phyloP scores from a whole-genome alignment of 2,329 filamentous ascomycete genomes.

The Claviceps sp. region DNA sequence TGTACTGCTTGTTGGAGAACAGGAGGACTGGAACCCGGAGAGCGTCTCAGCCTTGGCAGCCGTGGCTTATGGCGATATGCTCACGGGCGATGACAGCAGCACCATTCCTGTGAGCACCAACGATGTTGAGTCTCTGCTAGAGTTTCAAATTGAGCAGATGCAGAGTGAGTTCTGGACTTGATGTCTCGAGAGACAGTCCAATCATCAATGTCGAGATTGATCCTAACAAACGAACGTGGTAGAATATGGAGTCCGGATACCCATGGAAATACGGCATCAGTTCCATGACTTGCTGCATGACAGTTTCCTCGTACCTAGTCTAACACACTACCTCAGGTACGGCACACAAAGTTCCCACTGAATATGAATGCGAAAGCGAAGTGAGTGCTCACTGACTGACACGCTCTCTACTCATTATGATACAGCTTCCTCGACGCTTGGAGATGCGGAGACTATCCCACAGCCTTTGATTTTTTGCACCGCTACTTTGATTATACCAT shows the following conservation, averaged over 20 bases:
- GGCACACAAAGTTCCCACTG: neutral
- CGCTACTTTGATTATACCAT: conserved; percentile 96
- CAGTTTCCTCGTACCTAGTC: conserved; percentile 53
- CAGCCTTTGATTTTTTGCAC: conserved; percentile 81
- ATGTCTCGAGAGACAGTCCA: neutral
- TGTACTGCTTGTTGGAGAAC: conserved; percentile 36
- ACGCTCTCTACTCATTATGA: conserved; percentile 2
- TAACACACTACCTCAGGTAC: conserved; percentile 63
- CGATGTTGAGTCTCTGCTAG: conserved; percentile 67
- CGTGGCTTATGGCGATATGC: conserved; percentile 39
- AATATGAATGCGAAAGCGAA: neutral
- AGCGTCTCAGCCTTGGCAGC: conserved; percentile 31
- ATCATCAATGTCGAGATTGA: too few relatives aligned
- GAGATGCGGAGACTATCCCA: conserved; percentile 79
- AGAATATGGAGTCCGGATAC: conserved; percentile 68
- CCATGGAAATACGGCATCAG: conserved; percentile 56
- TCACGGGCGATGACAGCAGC: conserved; percentile 26
- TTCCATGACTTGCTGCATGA: conserved; percentile 56
- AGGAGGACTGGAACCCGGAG: conserved; percentile 34
- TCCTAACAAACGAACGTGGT: neutral
- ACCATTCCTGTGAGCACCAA: conserved; percentile 52
- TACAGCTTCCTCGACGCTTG: conserved; percentile 77
- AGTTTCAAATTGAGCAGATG: conserved; percentile 79
- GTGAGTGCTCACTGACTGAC: neutral
- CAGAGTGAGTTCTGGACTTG: conserved; percentile 44